Evolutionary conservation across 2,329 filamentous ascomycete species (phyloP).

Genomic region (Diaporthe citri): DNA sequence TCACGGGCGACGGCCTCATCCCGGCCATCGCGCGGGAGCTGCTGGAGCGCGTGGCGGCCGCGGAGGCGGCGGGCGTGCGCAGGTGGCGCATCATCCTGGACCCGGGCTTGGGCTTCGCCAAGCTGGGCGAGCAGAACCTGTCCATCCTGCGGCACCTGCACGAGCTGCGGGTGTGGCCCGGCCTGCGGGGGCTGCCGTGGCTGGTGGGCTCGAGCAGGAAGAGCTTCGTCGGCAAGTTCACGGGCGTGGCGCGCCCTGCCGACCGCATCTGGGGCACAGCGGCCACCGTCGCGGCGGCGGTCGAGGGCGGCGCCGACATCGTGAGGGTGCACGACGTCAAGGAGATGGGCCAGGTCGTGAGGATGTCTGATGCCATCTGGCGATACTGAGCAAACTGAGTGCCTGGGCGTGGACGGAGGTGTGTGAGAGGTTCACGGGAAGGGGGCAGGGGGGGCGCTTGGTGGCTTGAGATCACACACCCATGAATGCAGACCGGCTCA

Average conservation of each 20-base stretch:
- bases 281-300: slow-evolving; percentile 85
- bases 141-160: slow-evolving; percentile 78
- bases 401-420: neutral
- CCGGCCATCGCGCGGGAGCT: slow-evolving; percentile 77
- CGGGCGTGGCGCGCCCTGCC: slow-evolving; percentile 77
- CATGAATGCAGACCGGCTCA: neutral
- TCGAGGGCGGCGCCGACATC: slow-evolving; percentile 90
- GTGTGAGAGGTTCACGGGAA: neutral
- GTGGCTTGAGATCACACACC: slow-evolving; percentile 26
- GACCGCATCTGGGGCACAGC: slow-evolving; percentile 88
- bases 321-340: slow-evolving; percentile 91
- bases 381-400: slow-evolving; percentile 54
- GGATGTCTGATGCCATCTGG: slow-evolving; percentile 95
- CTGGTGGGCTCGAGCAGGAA: slow-evolving; percentile 91
- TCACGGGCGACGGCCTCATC: slow-evolving; percentile 66
- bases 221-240: slow-evolving; percentile 86
- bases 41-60: slow-evolving; percentile 75
- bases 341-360: slow-evolving; percentile 87
- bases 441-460: neutral
- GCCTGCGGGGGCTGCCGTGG: slow-evolving; percentile 82
- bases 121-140: slow-evolving; percentile 84
- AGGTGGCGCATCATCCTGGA: slow-evolving; percentile 97
- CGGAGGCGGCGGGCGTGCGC: slow-evolving; percentile 83
- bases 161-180: slow-evolving; percentile 74
- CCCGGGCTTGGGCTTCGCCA: slow-evolving; percentile 94